phyloP scores from a whole-genome alignment of 371 early-diverging fungal genomes.

The Mycotypha africana region DNA sequence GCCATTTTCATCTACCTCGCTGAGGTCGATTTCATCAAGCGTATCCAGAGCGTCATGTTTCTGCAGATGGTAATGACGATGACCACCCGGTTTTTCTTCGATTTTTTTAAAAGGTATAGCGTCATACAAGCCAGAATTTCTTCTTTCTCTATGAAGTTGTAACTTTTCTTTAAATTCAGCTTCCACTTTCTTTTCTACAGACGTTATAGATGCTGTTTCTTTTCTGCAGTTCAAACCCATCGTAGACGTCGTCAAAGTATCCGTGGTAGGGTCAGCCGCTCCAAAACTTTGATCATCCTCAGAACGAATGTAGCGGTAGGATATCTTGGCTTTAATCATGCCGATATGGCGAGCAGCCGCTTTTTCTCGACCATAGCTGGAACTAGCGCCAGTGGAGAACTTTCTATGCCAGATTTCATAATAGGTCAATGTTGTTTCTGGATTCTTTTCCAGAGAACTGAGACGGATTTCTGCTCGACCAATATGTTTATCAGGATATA shows the following conservation, averaged over 20 bases:
- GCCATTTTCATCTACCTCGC: background rate
- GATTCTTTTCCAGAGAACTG: constrained; percentile 54
- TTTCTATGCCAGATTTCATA: constrained; percentile 70
- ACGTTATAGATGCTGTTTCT: background rate
- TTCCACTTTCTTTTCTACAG: constrained; percentile 14
- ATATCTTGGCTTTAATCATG: constrained; percentile 57
- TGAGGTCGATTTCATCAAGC: constrained; percentile 3
- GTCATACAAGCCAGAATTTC: constrained; percentile 6
- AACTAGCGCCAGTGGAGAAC: constrained; percentile 52
- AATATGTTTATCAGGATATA: constrained; percentile 64
- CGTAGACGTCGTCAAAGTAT: too few species aligned
- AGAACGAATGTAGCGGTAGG: constrained; percentile 58
- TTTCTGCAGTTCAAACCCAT: too few species aligned
- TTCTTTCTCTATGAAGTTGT: constrained; percentile 9
- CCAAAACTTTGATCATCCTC: too few species aligned
- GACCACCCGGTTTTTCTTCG: constrained; percentile 4
- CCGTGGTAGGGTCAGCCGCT: too few species aligned
- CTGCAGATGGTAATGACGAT: too few species aligned
- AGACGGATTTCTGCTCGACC: constrained; percentile 75
- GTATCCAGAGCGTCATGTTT: background rate
- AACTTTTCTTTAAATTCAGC: constrained; percentile 24
- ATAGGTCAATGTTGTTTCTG: constrained; percentile 63
- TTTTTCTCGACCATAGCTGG: constrained; percentile 49
- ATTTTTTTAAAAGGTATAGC: constrained; percentile 7
- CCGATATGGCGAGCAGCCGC: constrained; percentile 57